Conservation (phyloP, 352 stramenopile genomes). For the Pythium rishiriense region DNA sequence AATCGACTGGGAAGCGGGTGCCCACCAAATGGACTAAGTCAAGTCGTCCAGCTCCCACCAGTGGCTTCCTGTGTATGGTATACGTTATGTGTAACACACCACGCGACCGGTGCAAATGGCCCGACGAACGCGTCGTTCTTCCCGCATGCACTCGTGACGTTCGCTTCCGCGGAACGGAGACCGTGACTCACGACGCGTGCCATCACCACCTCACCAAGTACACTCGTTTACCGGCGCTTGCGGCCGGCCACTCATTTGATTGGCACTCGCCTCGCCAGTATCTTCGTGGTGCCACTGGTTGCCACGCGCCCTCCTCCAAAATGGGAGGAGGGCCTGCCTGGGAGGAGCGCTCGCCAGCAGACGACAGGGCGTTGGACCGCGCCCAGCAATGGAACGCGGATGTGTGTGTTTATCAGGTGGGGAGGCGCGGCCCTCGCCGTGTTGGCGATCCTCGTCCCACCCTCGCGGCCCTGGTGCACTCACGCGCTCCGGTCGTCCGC, state of each 20-base stretch:
- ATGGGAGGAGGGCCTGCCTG: too few relatives aligned
- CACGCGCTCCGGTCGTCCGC: too few relatives aligned
- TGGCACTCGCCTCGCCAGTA: not conserved
- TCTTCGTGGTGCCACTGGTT: not conserved
- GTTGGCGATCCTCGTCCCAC: conserved; percentile 10
- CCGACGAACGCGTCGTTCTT: conserved; percentile 2
- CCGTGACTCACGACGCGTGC: not conserved
- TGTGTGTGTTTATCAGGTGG: not conserved
- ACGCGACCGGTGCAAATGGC: not conserved
- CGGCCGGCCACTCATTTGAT: not conserved
- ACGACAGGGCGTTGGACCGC: too few relatives aligned
- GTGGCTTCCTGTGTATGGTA: not conserved
- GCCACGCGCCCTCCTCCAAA: too few relatives aligned
- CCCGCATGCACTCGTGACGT: not conserved
- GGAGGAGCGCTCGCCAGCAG: not conserved
- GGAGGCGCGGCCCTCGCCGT: not conserved
- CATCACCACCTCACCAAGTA: not conserved
- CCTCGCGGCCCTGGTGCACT: too few relatives aligned
- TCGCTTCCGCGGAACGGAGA: not conserved
- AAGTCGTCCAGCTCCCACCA: conserved; percentile 10
- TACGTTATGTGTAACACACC: not conserved
- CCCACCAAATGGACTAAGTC: too few relatives aligned
- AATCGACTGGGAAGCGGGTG: not conserved
- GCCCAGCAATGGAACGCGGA: too few relatives aligned
- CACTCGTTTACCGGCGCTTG: not conserved